Evolutionary conservation across 345 rosid genomes (phyloP), one percentile per base, ranked within the genome.

Genomic region (Aquilaria sinensis): DNA sequence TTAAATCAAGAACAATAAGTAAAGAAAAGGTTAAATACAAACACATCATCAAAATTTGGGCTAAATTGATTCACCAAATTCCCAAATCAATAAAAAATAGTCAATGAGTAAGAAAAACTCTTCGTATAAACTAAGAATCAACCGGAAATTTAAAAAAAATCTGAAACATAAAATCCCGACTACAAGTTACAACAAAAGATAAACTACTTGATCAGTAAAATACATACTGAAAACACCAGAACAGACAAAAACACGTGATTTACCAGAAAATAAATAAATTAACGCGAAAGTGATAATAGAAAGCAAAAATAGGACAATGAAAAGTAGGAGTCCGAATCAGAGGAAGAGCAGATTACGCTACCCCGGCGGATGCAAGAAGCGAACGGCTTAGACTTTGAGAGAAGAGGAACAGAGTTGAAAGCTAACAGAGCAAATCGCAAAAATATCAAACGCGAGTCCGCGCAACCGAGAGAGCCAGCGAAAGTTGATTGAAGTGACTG

Each of bases 401-500:
- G 67, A 66, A 66, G 41, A 58, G 48, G 69, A 58, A 12, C 46
- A 62, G 60, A 61, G 60, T 34, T 16, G 45, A 74, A 41, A 10
- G 31, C 56, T 37, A 48, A 54, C 64, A 63, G 47, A 56, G 66
- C 66, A 56, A 57, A 46, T 46, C 29, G 34, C 29, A 16, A 14
- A 43, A 55, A 60, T 33, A 31, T 46, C 29, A 49, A 3, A 50
- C 47, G 13, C 13, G 64, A 10, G 62, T 67, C 65, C 61, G 77
- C 43, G 43, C 7, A 55, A 70, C 71, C 71, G 46, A 56, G 53
- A 56, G 61, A 34, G 43, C 53, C 67, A 74, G 74, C 46, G 51
- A 69, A 67, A 68, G 58, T 8, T 7, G 2, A 30, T 6, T 37
- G 30, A 64, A 48, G 70, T 71, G 70, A 85, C 86, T 78, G 79